Evolutionary conservation across 2,329 filamentous ascomycete species (phyloP).

Genomic region (Talaromyces sp.): DNA sequence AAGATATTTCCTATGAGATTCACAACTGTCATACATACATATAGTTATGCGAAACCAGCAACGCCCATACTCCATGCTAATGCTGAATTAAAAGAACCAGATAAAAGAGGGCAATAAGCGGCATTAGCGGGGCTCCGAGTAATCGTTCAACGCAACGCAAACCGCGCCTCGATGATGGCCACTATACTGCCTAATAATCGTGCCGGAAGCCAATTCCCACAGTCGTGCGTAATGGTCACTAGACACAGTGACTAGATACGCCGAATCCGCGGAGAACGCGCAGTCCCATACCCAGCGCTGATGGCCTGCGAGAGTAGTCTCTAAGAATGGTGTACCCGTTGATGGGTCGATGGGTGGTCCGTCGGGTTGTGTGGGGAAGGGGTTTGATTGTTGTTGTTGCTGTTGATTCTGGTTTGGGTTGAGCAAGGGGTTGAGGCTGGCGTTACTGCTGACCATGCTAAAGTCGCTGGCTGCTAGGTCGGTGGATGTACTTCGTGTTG

Average conservation of each 20-base stretch:
- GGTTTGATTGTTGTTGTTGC: constrained; percentile 19
- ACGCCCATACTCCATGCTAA: constrained; percentile 13
- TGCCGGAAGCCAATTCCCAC: constrained; percentile 84
- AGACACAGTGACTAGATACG: constrained; percentile 89
- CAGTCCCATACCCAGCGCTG: constrained; percentile 98
- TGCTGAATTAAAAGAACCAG: constrained; percentile 18
- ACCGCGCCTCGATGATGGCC: constrained; percentile 90
- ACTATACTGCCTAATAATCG: constrained; percentile 92
- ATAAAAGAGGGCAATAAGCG: neutral
- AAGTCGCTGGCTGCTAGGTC: constrained; percentile 20
- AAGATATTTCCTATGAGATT: neutral
- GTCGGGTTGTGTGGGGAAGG: constrained; percentile 38
- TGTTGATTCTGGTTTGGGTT: constrained; percentile 28
- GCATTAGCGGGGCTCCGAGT: constrained; percentile 50
- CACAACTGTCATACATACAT: neutral
- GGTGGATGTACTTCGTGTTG: constrained; percentile 14
- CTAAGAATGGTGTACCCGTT: constrained; percentile 66
- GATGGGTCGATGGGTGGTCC: constrained; percentile 43
- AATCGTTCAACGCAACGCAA: constrained; percentile 90
- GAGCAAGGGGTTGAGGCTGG: constrained; percentile 14
- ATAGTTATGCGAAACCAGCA: neutral
- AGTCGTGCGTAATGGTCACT: constrained; percentile 89
- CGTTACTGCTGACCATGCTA: constrained; percentile 11
- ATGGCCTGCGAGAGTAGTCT: constrained; percentile 84
- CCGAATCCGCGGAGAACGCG: constrained; percentile 88